phyloP scores from a whole-genome alignment of 495 filamentous ascomycete genomes.

The Aspergillus diversus region DNA sequence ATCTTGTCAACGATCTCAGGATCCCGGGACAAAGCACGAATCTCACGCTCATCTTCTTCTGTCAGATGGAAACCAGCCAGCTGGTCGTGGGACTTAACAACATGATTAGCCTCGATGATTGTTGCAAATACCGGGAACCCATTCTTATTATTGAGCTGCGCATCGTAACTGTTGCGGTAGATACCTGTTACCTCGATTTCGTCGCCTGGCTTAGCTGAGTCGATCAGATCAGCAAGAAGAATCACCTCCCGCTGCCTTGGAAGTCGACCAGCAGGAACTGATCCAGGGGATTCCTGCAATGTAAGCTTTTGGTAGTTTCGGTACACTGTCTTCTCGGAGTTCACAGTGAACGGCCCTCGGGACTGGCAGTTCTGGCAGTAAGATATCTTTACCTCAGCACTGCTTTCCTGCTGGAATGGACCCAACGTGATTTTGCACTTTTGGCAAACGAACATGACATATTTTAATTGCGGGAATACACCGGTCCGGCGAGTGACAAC shows the following conservation, averaged over 20 bases:
- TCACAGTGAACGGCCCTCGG: slow-evolving; percentile 91
- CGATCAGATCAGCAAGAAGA: slow-evolving; percentile 95
- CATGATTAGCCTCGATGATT: slow-evolving; percentile 94
- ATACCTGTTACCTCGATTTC: slow-evolving; percentile 97
- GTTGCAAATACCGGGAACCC: slow-evolving; percentile 99
- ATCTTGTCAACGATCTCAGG: slow-evolving; percentile 95
- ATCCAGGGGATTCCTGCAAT: slow-evolving; percentile 95
- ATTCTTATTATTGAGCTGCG: slow-evolving; percentile 97
- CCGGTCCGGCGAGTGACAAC: slow-evolving; percentile 96
- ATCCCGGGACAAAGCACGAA: slow-evolving; percentile 83
- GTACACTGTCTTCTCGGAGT: slow-evolving; percentile 98
- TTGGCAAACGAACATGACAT: slow-evolving; percentile 93
- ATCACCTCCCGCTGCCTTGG: slow-evolving; percentile 95
- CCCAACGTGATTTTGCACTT: slow-evolving; percentile 93
- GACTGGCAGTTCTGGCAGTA: slow-evolving; percentile 99
- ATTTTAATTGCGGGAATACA: slow-evolving; percentile 97
- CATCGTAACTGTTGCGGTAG: slow-evolving; percentile 98
- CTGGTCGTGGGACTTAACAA: slow-evolving; percentile 96
- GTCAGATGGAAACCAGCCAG: slow-evolving; percentile 95
- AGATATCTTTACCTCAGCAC: slow-evolving; percentile 91
- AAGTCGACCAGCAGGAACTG: slow-evolving; percentile 93
- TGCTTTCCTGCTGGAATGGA: slow-evolving; percentile 96
- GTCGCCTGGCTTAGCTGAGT: slow-evolving; percentile 95
- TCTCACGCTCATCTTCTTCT: slow-evolving; percentile 92
- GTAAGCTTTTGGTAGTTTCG: slow-evolving; percentile 99